Percentiles rank a stretch among this genome's conserved stretches.
These are phyloP conservation scores for Amanita thiersii DNA, from an alignment of 768 basidiomycete species.

Conservation along the genomic window DNA sequence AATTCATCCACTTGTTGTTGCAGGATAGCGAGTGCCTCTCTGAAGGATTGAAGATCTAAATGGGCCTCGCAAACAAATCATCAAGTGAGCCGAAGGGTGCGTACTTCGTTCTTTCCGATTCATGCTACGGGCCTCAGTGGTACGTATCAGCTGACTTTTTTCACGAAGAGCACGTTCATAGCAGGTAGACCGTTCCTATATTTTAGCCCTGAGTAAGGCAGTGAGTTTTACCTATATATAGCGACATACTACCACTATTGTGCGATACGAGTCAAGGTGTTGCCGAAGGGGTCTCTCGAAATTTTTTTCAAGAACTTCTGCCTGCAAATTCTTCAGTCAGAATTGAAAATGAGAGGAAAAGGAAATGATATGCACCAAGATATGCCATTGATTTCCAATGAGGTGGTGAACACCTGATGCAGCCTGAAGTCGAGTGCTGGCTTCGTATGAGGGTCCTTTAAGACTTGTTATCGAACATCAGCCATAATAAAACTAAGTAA, in stretches of 20 bases:
- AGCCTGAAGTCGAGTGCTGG: conserved; percentile 76
- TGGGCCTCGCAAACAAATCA: not conserved
- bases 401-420: conserved; percentile 87
- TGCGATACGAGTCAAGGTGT: conserved; percentile 73
- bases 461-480: conserved; percentile 30
- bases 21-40: conserved; percentile 71
- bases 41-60: conserved; percentile 80
- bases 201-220: not conserved
- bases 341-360: conserved; percentile 5
- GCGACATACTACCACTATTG: conserved; percentile 52
- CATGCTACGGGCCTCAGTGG: conserved; percentile 80
- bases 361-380: conserved; percentile 50
- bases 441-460: conserved; percentile 74
- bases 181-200: conserved; percentile 71
- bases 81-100: conserved; percentile 17
- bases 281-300: conserved; percentile 88
- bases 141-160: conserved; percentile 77
- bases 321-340: conserved; percentile 31
- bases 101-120: conserved; percentile 80
- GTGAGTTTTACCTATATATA: not conserved
- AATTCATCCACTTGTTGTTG: conserved; percentile 90
- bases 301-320: conserved; percentile 77
- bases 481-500: conserved; percentile 3
- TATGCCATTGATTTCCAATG: conserved; percentile 88
- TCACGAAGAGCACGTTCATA: conserved; percentile 81